Conservation (phyloP, 2,329 filamentous ascomycete species). For the Cordyceps militaris region DNA sequence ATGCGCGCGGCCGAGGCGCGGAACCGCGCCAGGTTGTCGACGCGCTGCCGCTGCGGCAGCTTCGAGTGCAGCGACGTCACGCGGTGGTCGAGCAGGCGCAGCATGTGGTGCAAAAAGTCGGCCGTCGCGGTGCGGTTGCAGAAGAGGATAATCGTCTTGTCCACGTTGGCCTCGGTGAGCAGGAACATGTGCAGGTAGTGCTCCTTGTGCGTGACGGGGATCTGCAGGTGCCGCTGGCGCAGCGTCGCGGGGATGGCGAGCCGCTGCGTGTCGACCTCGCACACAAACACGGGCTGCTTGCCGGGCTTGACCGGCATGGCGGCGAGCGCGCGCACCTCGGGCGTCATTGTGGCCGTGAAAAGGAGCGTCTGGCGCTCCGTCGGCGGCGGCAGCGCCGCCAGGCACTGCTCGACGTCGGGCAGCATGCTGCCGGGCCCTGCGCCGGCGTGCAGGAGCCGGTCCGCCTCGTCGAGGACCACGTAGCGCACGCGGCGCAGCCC, state of each 20-base stretch:
- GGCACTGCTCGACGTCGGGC: slow-evolving; percentile 84
- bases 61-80: slow-evolving; percentile 87
- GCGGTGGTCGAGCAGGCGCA: slow-evolving; percentile 78
- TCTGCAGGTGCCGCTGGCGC: slow-evolving; percentile 76
- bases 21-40: slow-evolving; percentile 84
- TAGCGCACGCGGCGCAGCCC: slow-evolving; percentile 73
- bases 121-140: slow-evolving; percentile 88
- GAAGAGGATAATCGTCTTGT: slow-evolving; percentile 83
- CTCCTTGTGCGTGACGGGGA: slow-evolving; percentile 87
- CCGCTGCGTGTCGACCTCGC: slow-evolving; percentile 71
- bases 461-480: slow-evolving; percentile 93
- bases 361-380: slow-evolving; percentile 81
- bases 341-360: slow-evolving; percentile 92
- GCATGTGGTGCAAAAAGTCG: slow-evolving; percentile 78
- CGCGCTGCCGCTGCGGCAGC: slow-evolving; percentile 76
- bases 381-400: slow-evolving; percentile 72
- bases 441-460: slow-evolving; percentile 66
- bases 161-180: slow-evolving; percentile 65
- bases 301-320: slow-evolving; percentile 62
- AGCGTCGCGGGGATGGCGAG: slow-evolving; percentile 76
- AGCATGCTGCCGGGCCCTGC: slow-evolving; percentile 78
- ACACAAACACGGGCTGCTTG: slow-evolving; percentile 76
- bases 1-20: slow-evolving; percentile 82
- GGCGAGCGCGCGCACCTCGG: slow-evolving; percentile 83
- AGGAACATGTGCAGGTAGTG: slow-evolving; percentile 90